Evolutionary conservation across 2,329 filamentous ascomycete species (phyloP).

Genomic region (Colletotrichum australisinense): DNA sequence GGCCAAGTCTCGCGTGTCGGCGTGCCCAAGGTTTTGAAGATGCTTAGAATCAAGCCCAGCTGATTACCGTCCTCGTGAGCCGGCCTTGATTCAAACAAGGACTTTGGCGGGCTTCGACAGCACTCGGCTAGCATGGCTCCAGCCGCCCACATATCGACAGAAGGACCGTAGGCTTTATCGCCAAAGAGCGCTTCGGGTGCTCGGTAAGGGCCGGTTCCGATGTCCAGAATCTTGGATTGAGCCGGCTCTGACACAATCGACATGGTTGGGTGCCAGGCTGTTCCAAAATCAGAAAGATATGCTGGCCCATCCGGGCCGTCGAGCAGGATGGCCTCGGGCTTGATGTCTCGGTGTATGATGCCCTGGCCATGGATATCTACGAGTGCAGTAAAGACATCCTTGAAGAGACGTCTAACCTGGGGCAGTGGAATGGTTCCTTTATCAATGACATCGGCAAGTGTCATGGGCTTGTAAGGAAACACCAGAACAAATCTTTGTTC

Average conservation of each 20-base stretch:
- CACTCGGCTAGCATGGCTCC: slow-evolving; percentile 88
- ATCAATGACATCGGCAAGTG: slow-evolving; percentile 76
- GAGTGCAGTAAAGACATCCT: slow-evolving; percentile 78
- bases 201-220: slow-evolving; percentile 92
- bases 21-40: slow-evolving; percentile 92
- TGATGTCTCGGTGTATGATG: slow-evolving; percentile 94
- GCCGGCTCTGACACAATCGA: slow-evolving; percentile 71
- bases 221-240: slow-evolving; percentile 84
- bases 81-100: slow-evolving; percentile 84
- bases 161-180: slow-evolving; percentile 75
- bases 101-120: slow-evolving; percentile 62
- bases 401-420: slow-evolving; percentile 61
- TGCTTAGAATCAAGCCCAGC: slow-evolving; percentile 88
- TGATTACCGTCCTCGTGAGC: slow-evolving; percentile 87
- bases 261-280: slow-evolving; percentile 79
- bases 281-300: slow-evolving; percentile 91
- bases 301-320: slow-evolving; percentile 75
- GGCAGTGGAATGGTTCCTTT: slow-evolving; percentile 47
- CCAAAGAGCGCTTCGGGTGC: slow-evolving; percentile 93
- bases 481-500: slow-evolving; percentile 80
- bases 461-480: slow-evolving; percentile 85
- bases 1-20: slow-evolving; percentile 87
- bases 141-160: slow-evolving; percentile 89
- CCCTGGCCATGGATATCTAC: slow-evolving; percentile 76
- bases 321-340: slow-evolving; percentile 89